Evolutionary conservation across 139 green algal genomes (phyloP).

Genomic region (Volvox reticuliferus): DNA sequence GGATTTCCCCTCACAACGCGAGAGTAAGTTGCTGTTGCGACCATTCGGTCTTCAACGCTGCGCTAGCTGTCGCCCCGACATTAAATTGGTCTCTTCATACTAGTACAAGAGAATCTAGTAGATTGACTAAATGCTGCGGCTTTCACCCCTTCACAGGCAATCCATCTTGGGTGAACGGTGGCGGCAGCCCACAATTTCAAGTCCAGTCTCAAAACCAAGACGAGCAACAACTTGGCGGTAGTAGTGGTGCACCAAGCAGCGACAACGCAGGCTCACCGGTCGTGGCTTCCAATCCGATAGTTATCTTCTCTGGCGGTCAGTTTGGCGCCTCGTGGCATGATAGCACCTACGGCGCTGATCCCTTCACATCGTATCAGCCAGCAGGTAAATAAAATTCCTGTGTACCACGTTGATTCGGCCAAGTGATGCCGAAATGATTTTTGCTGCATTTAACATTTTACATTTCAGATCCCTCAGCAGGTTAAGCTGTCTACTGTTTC

Average conservation of each 20-base stretch:
- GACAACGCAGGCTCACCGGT: no score
- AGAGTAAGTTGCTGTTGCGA: background rate
- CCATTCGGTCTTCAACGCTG: background rate
- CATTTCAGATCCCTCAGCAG: background rate
- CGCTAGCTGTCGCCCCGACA: background rate
- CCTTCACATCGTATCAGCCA: background rate
- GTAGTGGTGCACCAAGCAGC: no score
- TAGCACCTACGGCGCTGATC: background rate
- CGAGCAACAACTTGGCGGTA: background rate
- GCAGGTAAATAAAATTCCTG: background rate
- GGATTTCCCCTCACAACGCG: background rate
- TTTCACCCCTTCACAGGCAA: background rate
- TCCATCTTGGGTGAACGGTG: background rate
- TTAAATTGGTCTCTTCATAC: background rate
- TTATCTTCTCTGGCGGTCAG: background rate
- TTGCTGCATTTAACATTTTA: background rate
- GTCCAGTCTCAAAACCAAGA: background rate
- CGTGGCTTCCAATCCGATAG: background rate
- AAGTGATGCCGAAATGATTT: no score
- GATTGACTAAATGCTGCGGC: no score
- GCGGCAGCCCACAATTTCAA: background rate
- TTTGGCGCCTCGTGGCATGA: background rate
- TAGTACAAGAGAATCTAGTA: background rate
- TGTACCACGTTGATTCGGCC: background rate
- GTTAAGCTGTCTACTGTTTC: background rate